phyloP scores from a whole-genome alignment of 1,139 yeast genomes.

The Debaryomyces udenii region DNA sequence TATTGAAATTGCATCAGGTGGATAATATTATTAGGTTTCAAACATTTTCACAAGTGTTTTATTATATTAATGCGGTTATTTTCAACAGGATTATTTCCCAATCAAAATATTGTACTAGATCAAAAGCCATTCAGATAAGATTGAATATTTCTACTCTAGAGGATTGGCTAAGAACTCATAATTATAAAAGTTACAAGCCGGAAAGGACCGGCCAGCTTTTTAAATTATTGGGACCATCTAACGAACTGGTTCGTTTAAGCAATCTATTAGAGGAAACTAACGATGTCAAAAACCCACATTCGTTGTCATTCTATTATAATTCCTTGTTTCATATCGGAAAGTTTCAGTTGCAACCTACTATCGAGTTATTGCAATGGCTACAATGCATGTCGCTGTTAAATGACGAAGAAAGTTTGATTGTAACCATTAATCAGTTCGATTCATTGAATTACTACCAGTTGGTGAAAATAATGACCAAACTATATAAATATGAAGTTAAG shows the following conservation, averaged over 20 bases:
- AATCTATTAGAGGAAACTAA: constrained; percentile 25
- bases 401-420: constrained; percentile 58
- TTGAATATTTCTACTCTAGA: constrained; percentile 83
- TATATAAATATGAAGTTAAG: constrained; percentile 82
- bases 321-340: constrained; percentile 63
- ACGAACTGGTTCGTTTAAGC: constrained; percentile 18
- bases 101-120: constrained; percentile 71
- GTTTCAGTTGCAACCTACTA: constrained; percentile 68
- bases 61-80: constrained; percentile 71
- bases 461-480: constrained; percentile 63
- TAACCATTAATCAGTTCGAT: constrained; percentile 59
- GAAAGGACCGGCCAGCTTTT: constrained; percentile 34
- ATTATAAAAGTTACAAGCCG: constrained; percentile 56
- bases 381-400: constrained; percentile 74
- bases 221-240: constrained; percentile 20
- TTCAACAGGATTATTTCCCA: constrained; percentile 74
- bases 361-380: constrained; percentile 85
- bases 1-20: constrained; percentile 78
- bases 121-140: constrained; percentile 87
- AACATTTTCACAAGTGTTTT: constrained; percentile 75
- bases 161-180: constrained; percentile 89
- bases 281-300: constrained; percentile 32
- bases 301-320: constrained; percentile 53
- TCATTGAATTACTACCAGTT: constrained; percentile 71
- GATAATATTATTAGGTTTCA: constrained; percentile 77